A percentile compares a stretch with the other conserved stretches of the same genome.
These are phyloP conservation scores for Sporothrix inflata DNA, from an alignment of 2,329 filamentous ascomycete genomes.

Conservation along the genomic window DNA sequence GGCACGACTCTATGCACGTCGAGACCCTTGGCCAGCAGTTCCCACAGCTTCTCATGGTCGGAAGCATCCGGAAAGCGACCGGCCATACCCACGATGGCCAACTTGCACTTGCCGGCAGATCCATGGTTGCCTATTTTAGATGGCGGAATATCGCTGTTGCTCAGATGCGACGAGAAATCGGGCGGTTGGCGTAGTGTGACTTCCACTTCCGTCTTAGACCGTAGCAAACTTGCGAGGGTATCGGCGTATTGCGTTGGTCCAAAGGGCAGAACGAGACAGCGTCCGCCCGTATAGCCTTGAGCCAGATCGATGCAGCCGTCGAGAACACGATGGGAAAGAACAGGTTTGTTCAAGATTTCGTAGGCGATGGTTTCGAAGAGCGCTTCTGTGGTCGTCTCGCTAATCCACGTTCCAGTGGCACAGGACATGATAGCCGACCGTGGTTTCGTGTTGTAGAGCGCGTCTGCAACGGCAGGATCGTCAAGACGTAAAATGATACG, in stretches of 20 bases:
- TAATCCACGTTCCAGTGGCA: slow-evolving; percentile 50
- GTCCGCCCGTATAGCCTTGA: slow-evolving; percentile 44
- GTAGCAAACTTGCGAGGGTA: slow-evolving; percentile 50
- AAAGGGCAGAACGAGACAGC: slow-evolving; percentile 53
- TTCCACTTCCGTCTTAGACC: slow-evolving; percentile 48
- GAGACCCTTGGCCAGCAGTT: slow-evolving; percentile 72
- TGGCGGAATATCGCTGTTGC: slow-evolving; percentile 32
- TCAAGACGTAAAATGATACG: slow-evolving; percentile 51
- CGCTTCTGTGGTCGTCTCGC: slow-evolving; percentile 45
- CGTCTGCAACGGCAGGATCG: slow-evolving; percentile 44
- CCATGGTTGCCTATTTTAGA: slow-evolving; percentile 53
- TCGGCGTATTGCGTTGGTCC: slow-evolving; percentile 55
- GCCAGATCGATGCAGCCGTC: slow-evolving; percentile 52
- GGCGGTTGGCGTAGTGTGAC: slow-evolving; percentile 48
- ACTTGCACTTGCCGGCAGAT: slow-evolving; percentile 60
- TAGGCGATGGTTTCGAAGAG: slow-evolving; percentile 50
- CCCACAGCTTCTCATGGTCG: slow-evolving; percentile 73
- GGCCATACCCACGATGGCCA: slow-evolving; percentile 84
- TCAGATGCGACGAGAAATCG: slow-evolving; percentile 40
- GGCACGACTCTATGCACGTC: slow-evolving; percentile 73
- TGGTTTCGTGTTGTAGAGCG: slow-evolving; percentile 49
- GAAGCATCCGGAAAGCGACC: slow-evolving; percentile 76
- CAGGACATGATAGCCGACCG: slow-evolving; percentile 56
- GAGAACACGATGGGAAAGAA: slow-evolving; percentile 54
- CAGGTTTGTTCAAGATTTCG: slow-evolving; percentile 55